Conservation (phyloP, 257 asterid genomes). For the Solanum lycopersicoides region DNA sequence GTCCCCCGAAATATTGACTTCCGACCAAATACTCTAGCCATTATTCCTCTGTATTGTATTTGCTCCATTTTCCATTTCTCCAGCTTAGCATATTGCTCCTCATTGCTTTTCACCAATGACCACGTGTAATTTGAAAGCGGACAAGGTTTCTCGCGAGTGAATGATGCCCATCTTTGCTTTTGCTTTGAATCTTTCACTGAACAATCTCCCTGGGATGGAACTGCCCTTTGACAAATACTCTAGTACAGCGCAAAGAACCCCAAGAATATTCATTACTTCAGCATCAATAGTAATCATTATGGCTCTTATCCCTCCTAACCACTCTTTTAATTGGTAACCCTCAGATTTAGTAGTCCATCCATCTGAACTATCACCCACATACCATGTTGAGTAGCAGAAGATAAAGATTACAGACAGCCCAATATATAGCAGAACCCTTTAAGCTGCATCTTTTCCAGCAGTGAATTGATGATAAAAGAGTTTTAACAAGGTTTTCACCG, state of each 20-base stretch:
- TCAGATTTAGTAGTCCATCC: not conserved
- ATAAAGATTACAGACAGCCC: not conserved
- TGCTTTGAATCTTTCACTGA: not conserved
- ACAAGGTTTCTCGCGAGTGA: not conserved
- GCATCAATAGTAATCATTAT: not conserved
- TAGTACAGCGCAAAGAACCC: not conserved
- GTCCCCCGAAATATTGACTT: too few relatives aligned
- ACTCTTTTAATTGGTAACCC: not conserved
- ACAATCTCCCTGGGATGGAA: not conserved
- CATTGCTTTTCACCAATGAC: not conserved
- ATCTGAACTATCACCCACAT: not conserved
- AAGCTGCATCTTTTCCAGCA: not conserved
- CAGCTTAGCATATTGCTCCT: too few relatives aligned
- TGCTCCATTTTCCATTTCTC: not conserved
- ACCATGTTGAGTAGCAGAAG: not conserved
- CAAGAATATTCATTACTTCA: not conserved
- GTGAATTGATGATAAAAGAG: not conserved
- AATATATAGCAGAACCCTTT: not conserved
- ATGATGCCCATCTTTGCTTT: not conserved
- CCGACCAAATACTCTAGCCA: not conserved
- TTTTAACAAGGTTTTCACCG: not conserved
- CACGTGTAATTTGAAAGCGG: not conserved
- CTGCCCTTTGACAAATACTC: not conserved
- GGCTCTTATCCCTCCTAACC: not conserved
- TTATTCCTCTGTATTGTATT: not conserved